Evolutionary conservation across 1,139 yeast species (phyloP), one percentile per base, ranked within the genome.

Genomic region (Kurtzmaniella quercitrusa): DNA sequence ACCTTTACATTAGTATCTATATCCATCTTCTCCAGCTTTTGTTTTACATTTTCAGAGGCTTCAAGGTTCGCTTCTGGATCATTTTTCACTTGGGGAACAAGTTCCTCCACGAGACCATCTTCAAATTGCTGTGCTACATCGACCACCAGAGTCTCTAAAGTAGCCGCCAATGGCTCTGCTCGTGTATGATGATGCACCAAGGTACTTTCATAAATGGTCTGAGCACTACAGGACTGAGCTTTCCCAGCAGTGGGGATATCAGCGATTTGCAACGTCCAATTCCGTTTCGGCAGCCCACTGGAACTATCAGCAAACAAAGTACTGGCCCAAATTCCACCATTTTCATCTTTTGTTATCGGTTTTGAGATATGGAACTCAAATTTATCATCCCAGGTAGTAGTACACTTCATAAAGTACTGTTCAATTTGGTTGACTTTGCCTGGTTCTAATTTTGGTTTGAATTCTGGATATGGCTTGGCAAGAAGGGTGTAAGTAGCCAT

Each of bases 171-270:
- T 15, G 23, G 61, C 59, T 44, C 58, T 47, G 58, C 59, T 3
- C 52, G 53, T 9, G 70, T 62, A 49, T 71, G 76, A 29, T 71
- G 69, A 48, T 72, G 77, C 1, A 70, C 72, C 42, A 88, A 64
- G 1, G 85, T 79, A 27, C 91, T 74, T 55, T 85, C 89, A 50
- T 82, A 74, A 12, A 87, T 74, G 14, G 88, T 78, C 58, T 89
- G 96, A 9, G 74, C 75, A 37, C 67, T 63, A 76, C 82, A 40
- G 69, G 75, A 49, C 75, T 83, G 65, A 75, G 76, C 57, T 79
- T 78, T 86, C 8, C 96, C 96, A 3, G 95, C 95, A 29, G 86
- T 83, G 1, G 97, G 97, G 14, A 89, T 84, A 63, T 90, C 97
- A 8, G 82, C 70, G 18, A 85, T 73, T 51, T 81, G 85, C 25